These are phyloP conservation scores for Epichloe elymi DNA, from an alignment of 2,329 filamentous ascomycete genomes.

Conservation along the genomic window DNA sequence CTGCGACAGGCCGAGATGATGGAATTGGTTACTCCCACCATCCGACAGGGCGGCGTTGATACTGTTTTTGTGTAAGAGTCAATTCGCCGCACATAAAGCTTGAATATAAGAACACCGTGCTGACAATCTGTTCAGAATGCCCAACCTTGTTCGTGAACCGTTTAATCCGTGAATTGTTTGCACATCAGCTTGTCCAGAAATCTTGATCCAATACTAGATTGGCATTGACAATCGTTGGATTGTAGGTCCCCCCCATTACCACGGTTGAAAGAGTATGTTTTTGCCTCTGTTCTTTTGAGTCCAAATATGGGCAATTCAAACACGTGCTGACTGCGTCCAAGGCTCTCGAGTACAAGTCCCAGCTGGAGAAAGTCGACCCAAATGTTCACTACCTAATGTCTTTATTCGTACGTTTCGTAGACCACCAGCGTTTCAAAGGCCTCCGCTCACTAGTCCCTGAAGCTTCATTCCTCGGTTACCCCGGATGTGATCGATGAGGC, in stretches of 20 bases:
- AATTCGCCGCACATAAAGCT: background rate
- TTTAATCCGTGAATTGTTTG: background rate
- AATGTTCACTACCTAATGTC: slow-evolving; percentile 62
- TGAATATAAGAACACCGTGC: background rate
- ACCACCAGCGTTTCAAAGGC: background rate
- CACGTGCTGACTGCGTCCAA: slow-evolving; percentile 20
- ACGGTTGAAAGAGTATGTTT: slow-evolving; percentile 29
- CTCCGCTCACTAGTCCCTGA: background rate
- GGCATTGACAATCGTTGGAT: background rate
- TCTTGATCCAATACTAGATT: background rate
- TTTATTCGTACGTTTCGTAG: slow-evolving; percentile 3
- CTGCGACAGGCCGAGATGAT: slow-evolving; percentile 55
- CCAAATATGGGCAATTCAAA: slow-evolving; percentile 5
- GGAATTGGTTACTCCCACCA: slow-evolving; percentile 37
- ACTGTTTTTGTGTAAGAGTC: slow-evolving; percentile 35
- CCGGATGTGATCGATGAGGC: slow-evolving; percentile 61
- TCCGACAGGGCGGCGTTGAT: slow-evolving; percentile 50
- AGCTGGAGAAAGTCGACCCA: slow-evolving; percentile 45
- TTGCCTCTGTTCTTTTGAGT: too few species aligned
- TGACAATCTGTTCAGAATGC: slow-evolving; percentile 26
- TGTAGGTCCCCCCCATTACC: slow-evolving; percentile 44
- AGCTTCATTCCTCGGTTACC: slow-evolving; percentile 48
- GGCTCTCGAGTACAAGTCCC: slow-evolving; percentile 52
- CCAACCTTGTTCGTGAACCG: slow-evolving; percentile 38
- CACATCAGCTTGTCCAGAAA: background rate